Evolutionary conservation across 352 stramenopile species (phyloP), one percentile per base, ranked within the genome.

Genomic region (Phytophthora tentaculata): DNA sequence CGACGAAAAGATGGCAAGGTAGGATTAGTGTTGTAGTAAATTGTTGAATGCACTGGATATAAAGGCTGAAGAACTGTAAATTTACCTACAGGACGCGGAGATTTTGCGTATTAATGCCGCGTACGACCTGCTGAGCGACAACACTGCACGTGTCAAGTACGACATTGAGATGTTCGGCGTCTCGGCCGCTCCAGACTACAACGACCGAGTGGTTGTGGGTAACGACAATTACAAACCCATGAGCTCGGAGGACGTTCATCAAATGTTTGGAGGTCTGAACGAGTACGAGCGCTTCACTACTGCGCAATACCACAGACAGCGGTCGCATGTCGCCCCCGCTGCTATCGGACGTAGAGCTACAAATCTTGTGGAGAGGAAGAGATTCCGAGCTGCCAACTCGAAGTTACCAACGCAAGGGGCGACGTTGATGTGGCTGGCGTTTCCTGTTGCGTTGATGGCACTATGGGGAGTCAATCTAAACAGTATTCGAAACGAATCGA

Each of bases 201-300:
- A 70, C 51, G 70, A 76, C 29, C 71, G 70, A 53, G 64, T 71
- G 23, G 59, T 69, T 28, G 52, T 60, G 43, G 59, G 59, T 0
- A 24, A 56, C 9, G 56, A 57, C 3, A 77, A 76, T 50, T 94
- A 94, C 74, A 86, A 81, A 58, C 72, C 73, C 24, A 89, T 94
- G 82, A 92, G 71, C 13, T 86, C 79, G 2, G 64, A 85, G 17
- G 84, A 94, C 49, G 83, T 94, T 23, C 76, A 94, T 71, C 61
- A 86, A 28, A 90, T 94, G 80, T 91, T 94, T 29, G 81, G 79
- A 0, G 83, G 79, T 0, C 68, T 91, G 17, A 94, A 94, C 67
- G 73, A 74, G 44, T 90, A 84, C 63, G 84, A 92, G 57, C 86
- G 86, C 73, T 92, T 92, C 60, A 90, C 84, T 20, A 94, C 86